phyloP scores from a whole-genome alignment of 345 rosid genomes.

The Heritiera fomes region DNA sequence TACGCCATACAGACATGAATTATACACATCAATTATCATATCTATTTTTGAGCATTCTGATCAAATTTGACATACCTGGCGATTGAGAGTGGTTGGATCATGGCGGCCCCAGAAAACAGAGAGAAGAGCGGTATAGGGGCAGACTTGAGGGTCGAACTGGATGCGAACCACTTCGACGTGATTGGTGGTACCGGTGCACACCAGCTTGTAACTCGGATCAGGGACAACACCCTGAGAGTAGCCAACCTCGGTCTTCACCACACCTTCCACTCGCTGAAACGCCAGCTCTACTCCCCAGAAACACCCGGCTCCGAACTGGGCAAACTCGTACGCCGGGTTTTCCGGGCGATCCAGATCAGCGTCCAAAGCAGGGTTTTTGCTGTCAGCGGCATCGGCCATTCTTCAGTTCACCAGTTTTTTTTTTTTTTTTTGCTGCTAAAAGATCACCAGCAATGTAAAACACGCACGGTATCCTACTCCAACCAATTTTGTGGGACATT shows the following conservation, averaged over 20 bases:
- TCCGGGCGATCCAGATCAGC: conserved; percentile 63
- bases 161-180: conserved; percentile 83
- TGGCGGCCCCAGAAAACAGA: conserved; percentile 75
- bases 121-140: conserved; percentile 58
- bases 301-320: conserved; percentile 94
- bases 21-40: no score
- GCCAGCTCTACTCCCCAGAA: conserved; percentile 89
- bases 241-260: conserved; percentile 78
- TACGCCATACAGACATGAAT: no score
- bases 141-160: conserved; percentile 69
- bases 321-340: conserved; percentile 49
- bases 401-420: neutral
- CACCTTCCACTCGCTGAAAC: conserved; percentile 73
- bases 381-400: conserved; percentile 1
- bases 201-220: conserved; percentile 62
- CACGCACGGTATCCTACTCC: neutral
- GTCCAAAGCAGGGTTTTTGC: conserved; percentile 49
- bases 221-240: conserved; percentile 75
- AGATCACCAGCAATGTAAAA: neutral
- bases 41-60: neutral
- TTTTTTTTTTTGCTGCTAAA: neutral
- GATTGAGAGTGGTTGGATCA: conserved; percentile 83
- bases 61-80: conserved; percentile 47
- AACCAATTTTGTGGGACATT: neutral
- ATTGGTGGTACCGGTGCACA: conserved; percentile 67